A percentile compares a stretch with the other conserved stretches of the same genome.
Evolutionary conservation across 768 basidiomycete species (phyloP).

Genomic region (Cystobasidium onofrii): DNA sequence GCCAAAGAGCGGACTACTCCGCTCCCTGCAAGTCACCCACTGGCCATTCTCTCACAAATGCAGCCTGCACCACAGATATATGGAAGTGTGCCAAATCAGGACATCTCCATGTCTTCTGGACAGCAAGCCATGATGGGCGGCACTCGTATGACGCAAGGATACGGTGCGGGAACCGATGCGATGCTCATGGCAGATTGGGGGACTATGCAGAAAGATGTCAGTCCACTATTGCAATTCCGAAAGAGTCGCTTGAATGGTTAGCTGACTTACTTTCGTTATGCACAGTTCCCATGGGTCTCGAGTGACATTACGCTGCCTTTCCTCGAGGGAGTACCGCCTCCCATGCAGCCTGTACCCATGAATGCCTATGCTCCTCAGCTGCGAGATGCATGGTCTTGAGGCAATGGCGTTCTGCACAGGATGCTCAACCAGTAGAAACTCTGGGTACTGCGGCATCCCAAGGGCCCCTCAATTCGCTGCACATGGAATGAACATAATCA

Average conservation of each 20-base stretch:
- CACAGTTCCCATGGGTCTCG: constrained; percentile 24
- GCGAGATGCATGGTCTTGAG: background rate
- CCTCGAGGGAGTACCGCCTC: background rate
- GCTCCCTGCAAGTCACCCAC: background rate
- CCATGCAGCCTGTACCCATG: background rate
- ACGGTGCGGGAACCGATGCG: background rate
- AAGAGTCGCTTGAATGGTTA: background rate
- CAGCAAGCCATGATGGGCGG: background rate
- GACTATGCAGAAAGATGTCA: constrained; percentile 30
- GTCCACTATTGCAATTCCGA: background rate
- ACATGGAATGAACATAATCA: background rate
- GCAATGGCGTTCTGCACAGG: background rate
- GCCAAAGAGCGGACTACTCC: background rate
- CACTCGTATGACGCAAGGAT: background rate
- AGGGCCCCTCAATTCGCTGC: constrained; percentile 19
- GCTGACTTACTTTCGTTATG: background rate
- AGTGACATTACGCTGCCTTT: background rate
- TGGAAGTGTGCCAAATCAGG: background rate
- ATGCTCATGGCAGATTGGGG: constrained; percentile 24
- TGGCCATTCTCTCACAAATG: background rate
- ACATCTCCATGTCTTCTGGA: background rate
- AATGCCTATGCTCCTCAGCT: background rate
- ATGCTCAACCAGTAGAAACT: background rate
- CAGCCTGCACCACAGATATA: background rate
- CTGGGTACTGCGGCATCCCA: constrained; percentile 31